Evolutionary conservation across 2,329 filamentous ascomycete species (phyloP).

Genomic region (Rutstroemia sp.): DNA sequence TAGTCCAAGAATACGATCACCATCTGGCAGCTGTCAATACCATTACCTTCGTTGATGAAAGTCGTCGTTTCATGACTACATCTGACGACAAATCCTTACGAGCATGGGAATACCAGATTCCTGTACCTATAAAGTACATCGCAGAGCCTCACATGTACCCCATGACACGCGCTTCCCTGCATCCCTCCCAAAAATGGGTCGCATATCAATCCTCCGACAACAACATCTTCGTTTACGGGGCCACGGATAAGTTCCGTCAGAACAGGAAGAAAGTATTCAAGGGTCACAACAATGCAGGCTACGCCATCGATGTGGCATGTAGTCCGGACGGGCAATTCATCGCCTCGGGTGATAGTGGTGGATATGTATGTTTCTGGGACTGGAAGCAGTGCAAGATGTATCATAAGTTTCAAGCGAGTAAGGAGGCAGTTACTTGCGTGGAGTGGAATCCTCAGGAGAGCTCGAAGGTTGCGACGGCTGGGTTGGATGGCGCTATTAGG

Average conservation of each 20-base stretch:
- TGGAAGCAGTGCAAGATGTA: constrained; percentile 99
- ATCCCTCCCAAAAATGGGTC: constrained; percentile 89
- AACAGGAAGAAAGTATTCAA: constrained; percentile 96
- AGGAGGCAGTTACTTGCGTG: constrained; percentile 74
- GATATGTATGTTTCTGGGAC: constrained; percentile 95
- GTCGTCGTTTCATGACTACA: constrained; percentile 93
- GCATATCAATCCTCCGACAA: constrained; percentile 93
- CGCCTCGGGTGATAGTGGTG: constrained; percentile 76
- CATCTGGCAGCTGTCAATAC: constrained; percentile 98
- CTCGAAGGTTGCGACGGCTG: constrained; percentile 86
- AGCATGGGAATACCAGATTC: constrained; percentile 98
- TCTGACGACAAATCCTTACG: constrained; percentile 94
- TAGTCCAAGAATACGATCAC: constrained; percentile 97
- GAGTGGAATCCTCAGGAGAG: constrained; percentile 98
- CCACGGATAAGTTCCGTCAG: constrained; percentile 91
- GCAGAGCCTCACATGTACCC: constrained; percentile 98
- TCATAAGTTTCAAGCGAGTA: constrained; percentile 85
- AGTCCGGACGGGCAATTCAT: constrained; percentile 90
- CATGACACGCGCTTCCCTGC: constrained; percentile 75
- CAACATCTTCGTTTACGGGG: constrained; percentile 91
- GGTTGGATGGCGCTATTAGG: constrained; percentile 79
- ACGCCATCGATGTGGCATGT: constrained; percentile 82
- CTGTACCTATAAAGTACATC: constrained; percentile 96
- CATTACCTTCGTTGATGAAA: constrained; percentile 90
- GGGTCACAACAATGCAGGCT: constrained; percentile 92